Percentiles rank a stretch among this genome's conserved stretches.
Conservation (phyloP, 2,329 filamentous ascomycete genomes). For the Diaporthe ilicicola region DNA sequence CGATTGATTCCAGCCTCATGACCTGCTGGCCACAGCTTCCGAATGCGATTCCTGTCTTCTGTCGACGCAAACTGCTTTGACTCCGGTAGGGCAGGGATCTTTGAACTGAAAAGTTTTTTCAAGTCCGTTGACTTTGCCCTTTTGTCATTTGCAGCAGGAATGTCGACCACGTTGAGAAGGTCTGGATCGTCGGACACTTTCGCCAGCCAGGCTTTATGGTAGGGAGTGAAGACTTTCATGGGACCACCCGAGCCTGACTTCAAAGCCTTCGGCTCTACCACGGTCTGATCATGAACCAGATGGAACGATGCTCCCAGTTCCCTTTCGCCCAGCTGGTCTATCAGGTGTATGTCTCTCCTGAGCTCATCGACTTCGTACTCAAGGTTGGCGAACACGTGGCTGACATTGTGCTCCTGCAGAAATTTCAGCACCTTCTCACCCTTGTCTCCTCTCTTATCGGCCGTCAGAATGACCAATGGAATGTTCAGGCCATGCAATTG, state of each 20-base stretch:
- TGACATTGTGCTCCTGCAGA: constrained; percentile 34
- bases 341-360: constrained; percentile 37
- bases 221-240: constrained; percentile 39
- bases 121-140: constrained; percentile 40
- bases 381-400: constrained; percentile 38
- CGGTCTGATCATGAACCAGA: constrained; percentile 38
- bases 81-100: constrained; percentile 41
- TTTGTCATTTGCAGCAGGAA: constrained; percentile 42
- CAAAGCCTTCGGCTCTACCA: constrained; percentile 35
- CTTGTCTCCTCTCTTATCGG: constrained; percentile 35
- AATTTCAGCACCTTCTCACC: constrained; percentile 32
- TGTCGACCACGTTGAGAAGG: constrained; percentile 50
- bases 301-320: constrained; percentile 27
- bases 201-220: constrained; percentile 43
- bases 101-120: constrained; percentile 40
- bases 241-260: constrained; percentile 35
- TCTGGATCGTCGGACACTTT: constrained; percentile 55
- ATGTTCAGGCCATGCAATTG: constrained; percentile 36
- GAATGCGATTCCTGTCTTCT: constrained; percentile 43
- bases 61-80: constrained; percentile 44
- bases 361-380: constrained; percentile 41
- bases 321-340: constrained; percentile 31
- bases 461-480: constrained; percentile 36
- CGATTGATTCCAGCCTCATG: constrained; percentile 43
- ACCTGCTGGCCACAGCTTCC: constrained; percentile 47